A percentile compares a stretch with the other conserved stretches of the same genome.
These are phyloP conservation scores for Geotrichum carabidarum DNA, from an alignment of 1,139 yeast genomes.

Conservation along the genomic window DNA sequence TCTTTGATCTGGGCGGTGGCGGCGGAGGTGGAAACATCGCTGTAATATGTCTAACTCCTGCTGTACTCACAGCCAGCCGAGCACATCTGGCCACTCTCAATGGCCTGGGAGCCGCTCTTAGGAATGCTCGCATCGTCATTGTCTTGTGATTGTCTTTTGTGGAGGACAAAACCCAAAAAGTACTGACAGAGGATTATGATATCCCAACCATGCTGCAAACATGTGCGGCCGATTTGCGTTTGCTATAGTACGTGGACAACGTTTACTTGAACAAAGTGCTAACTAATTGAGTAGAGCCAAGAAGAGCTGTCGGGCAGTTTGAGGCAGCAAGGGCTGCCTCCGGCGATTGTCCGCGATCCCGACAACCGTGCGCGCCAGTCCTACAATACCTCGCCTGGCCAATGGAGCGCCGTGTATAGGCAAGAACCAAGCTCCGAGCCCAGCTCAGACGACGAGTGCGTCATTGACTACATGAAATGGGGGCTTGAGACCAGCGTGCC, in stretches of 20 bases:
- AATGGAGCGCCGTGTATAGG: constrained; percentile 12
- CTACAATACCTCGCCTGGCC: constrained; percentile 17
- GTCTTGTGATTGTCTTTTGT: background rate
- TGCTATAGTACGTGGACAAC: constrained; percentile 17
- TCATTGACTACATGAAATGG: constrained; percentile 49
- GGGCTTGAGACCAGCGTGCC: constrained; percentile 38
- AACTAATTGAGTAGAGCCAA: constrained; percentile 5
- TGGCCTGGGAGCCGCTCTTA: background rate
- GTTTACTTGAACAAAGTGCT: background rate
- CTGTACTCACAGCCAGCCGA: background rate
- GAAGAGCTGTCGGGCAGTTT: constrained; percentile 17
- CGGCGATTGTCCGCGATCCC: constrained; percentile 4
- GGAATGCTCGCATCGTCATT: background rate
- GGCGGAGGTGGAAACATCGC: constrained; percentile 10
- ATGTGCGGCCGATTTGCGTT: constrained; percentile 24
- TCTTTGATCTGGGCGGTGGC: constrained; percentile 1
- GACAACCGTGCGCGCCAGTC: constrained; percentile 1
- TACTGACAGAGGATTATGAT: background rate
- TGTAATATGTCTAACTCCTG: background rate
- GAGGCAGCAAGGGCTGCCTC: background rate
- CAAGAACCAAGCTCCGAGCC: background rate
- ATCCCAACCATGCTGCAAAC: background rate
- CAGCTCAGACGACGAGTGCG: constrained; percentile 3
- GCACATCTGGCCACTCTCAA: background rate
- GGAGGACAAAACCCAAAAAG: background rate